Conservation (phyloP, 805 yeast species). For the Ogataea parapolymorpha region DNA sequence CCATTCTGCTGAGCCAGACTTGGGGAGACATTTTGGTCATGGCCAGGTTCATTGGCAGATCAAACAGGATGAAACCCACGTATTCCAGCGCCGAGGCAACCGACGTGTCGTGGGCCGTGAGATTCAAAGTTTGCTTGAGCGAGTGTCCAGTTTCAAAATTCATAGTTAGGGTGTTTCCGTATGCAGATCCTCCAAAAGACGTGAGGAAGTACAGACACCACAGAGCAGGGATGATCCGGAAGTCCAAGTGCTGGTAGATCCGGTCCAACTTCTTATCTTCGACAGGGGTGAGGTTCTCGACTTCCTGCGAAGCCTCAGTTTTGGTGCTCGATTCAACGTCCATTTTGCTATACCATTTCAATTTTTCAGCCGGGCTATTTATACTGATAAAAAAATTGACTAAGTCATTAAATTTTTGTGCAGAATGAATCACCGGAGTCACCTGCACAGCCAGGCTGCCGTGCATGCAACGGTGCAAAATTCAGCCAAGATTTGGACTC, state of each 20-base stretch:
- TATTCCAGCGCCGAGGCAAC: constrained; percentile 78
- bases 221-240: constrained; percentile 73
- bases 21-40: constrained; percentile 87
- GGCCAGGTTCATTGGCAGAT: constrained; percentile 80
- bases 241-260: constrained; percentile 61
- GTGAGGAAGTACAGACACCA: constrained; percentile 78
- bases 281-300: not conserved
- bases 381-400: not conserved
- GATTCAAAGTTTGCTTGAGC: constrained; percentile 45
- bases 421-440: constrained; percentile 14
- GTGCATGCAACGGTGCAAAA: not conserved
- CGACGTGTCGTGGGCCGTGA: constrained; percentile 56
- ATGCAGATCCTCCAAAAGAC: constrained; percentile 73
- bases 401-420: constrained; percentile 3
- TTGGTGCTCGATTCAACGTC: constrained; percentile 2
- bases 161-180: constrained; percentile 81
- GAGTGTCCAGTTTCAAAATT: constrained; percentile 62
- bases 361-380: not conserved
- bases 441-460: constrained; percentile 1
- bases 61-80: constrained; percentile 81
- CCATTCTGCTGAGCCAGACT: constrained; percentile 78
- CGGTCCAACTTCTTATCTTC: constrained; percentile 37
- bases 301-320: not conserved
- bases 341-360: not conserved
- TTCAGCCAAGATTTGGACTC: not conserved